Base-by-base conservation (phyloP, 2,329 filamentous ascomycete genomes). In the Colletotrichum godetiae region DNA sequence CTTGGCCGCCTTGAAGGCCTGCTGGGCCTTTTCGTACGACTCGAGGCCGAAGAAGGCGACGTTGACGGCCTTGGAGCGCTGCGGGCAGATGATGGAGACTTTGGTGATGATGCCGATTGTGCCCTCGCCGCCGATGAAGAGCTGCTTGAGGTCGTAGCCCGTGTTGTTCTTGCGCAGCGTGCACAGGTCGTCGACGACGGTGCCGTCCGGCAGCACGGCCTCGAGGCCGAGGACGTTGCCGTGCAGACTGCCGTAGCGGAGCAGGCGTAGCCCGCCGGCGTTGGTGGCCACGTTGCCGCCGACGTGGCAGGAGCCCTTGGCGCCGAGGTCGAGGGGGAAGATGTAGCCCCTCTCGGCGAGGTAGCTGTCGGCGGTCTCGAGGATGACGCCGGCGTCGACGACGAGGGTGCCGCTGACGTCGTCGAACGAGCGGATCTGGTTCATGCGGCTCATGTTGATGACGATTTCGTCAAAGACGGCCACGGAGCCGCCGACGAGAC, bases 381-480 rank as follows among this genome's bases (percentile, higher is more conserved):
- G 89, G 74, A 99, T 95, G 74, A 94, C 93, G 76, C 97, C 97
- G 12, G 95, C 95, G 81, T 98, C 97, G 5, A 92, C 94, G 58
- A 98, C 95, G 35, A 99, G 86, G 11, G 96, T 93, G 63, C 97
- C 97, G 66, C 95, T 97, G 63, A 97, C 93, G 67, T 97, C 93
- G 83, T 99, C 97, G 79, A 99, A 98, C 3, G 93, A 95, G 78
- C 93, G 90, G 75, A 99, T 95, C 79, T 91, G 86, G 87, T 97
- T 97, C 95, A 99, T 97, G 76, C 95, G 93, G 76, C 91, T 89
- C 81, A 97, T 92, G 84, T 92, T 98, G 86, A 99, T 89, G 78
- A 99, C 94, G 77, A 99, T 98, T 87, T 99, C 97, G 81, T 99
- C 97, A 81, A 98, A 99, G 24, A 99, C 95, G 1, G 97, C 97